These are phyloP conservation scores for Parathielavia appendiculata DNA, from an alignment of 495 filamentous ascomycete species.

Conservation along the genomic window DNA sequence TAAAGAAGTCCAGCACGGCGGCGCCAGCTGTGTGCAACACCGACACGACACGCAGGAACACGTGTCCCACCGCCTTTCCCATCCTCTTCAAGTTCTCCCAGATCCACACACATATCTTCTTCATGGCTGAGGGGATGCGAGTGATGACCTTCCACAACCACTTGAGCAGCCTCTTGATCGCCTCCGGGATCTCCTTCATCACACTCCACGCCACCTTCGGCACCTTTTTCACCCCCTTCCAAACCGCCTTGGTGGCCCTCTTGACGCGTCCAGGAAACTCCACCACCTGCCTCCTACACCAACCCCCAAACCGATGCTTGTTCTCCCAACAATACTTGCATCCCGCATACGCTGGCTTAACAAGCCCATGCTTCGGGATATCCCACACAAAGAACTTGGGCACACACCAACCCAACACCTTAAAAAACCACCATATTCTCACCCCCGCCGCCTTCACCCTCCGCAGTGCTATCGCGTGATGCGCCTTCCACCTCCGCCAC, in stretches of 20 bases:
- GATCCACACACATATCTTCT: conserved; percentile 30
- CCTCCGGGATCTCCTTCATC: conserved; percentile 20
- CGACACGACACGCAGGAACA: conserved; percentile 29
- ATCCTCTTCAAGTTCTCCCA: conserved; percentile 28
- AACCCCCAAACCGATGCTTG: conserved; percentile 25
- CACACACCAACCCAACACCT: conserved; percentile 29
- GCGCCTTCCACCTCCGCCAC: conserved; percentile 26
- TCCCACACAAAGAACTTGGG: conserved; percentile 31
- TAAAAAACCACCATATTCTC: conserved; percentile 23
- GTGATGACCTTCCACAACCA: conserved; percentile 25
- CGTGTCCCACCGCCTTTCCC: conserved; percentile 25
- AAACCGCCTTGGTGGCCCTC: conserved; percentile 20
- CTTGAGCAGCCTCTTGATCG: conserved; percentile 16
- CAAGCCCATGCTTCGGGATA: conserved; percentile 30
- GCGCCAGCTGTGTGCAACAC: conserved; percentile 35
- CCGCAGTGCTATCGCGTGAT: conserved; percentile 22
- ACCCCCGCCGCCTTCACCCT: conserved; percentile 20
- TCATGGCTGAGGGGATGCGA: conserved; percentile 29
- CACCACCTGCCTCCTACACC: conserved; percentile 22
- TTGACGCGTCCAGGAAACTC: conserved; percentile 17
- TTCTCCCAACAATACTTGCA: conserved; percentile 29
- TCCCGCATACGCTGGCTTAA: conserved; percentile 19
- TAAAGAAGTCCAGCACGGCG: conserved; percentile 36
- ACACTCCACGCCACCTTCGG: conserved; percentile 22
- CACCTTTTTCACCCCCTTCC: conserved; percentile 23